A percentile compares a stretch with the other conserved stretches of the same genome.
These are phyloP conservation scores for Triticum timopheevii DNA, from an alignment of 176 grass and related monocot genomes.

Conservation along the genomic window DNA sequence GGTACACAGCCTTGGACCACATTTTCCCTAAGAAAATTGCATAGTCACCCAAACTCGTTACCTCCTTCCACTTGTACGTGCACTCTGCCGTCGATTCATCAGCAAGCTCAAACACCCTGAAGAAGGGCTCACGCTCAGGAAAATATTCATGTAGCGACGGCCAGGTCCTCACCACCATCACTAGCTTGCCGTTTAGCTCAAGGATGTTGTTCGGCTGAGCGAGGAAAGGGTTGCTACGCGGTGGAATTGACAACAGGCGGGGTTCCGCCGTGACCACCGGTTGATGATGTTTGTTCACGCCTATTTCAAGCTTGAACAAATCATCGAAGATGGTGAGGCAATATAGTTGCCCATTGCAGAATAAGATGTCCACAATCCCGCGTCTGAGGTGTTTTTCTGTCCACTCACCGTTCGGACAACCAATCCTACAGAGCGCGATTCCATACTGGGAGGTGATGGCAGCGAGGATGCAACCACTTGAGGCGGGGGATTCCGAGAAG, in stretches of 20 bases:
- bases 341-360: too few species aligned
- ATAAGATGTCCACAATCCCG: too few species aligned
- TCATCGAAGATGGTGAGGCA: too few species aligned
- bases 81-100: not conserved
- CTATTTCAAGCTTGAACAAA: too few species aligned
- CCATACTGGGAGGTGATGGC: too few species aligned
- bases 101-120: not conserved
- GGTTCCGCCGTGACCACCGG: not conserved
- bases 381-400: too few species aligned
- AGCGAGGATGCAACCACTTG: too few species aligned
- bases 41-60: not conserved
- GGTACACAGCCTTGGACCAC: not conserved
- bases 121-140: not conserved
- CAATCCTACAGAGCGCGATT: too few species aligned
- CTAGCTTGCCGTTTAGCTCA: not conserved
- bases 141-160: not conserved
- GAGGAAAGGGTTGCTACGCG: not conserved
- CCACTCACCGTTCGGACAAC: too few species aligned
- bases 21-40: not conserved
- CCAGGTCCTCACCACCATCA: not conserved
- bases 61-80: not conserved
- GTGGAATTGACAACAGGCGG: not conserved
- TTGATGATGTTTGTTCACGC: too few species aligned
- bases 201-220: rapidly evolving
- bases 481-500: too few species aligned